Conservation (phyloP, 202 grass and related monocot genomes). For the Carex sylvatica region DNA sequence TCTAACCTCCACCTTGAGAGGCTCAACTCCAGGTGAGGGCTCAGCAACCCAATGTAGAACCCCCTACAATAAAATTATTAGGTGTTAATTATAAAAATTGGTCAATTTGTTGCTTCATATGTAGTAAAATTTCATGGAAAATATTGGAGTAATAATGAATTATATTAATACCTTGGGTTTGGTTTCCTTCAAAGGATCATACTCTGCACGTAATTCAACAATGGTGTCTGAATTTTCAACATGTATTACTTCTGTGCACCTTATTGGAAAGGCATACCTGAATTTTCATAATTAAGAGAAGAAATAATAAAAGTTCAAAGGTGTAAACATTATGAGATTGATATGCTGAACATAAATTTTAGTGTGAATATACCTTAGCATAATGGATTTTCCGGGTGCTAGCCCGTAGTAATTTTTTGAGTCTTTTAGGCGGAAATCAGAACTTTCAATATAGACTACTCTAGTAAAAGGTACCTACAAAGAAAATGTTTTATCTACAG, state of each 20-base stretch:
- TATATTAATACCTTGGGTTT: constrained; percentile 65
- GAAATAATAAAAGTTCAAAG: background rate
- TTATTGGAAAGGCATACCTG: constrained; percentile 91
- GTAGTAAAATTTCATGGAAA: background rate
- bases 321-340: background rate
- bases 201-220: constrained; percentile 72
- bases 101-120: background rate
- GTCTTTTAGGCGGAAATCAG: constrained; percentile 91
- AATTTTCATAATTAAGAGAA: background rate
- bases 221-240: constrained; percentile 51
- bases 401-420: constrained; percentile 96
- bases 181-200: constrained; percentile 67
- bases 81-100: background rate
- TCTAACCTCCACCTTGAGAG: constrained; percentile 79
- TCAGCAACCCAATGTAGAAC: constrained; percentile 91
- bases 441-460: constrained; percentile 69
- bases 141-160: constrained; percentile 10
- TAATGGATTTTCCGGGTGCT: constrained; percentile 81
- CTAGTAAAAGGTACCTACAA: constrained; percentile 67
- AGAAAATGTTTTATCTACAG: constrained; percentile 9
- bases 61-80: constrained; percentile 46
- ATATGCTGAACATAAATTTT: constrained; percentile 3
- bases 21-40: constrained; percentile 71
- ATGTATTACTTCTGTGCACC: constrained; percentile 81
- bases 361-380: constrained; percentile 60